Evolutionary conservation across 192 early-diverging fungal genomes (phyloP).

Genomic region (Lunasporangiospora selenospora): DNA sequence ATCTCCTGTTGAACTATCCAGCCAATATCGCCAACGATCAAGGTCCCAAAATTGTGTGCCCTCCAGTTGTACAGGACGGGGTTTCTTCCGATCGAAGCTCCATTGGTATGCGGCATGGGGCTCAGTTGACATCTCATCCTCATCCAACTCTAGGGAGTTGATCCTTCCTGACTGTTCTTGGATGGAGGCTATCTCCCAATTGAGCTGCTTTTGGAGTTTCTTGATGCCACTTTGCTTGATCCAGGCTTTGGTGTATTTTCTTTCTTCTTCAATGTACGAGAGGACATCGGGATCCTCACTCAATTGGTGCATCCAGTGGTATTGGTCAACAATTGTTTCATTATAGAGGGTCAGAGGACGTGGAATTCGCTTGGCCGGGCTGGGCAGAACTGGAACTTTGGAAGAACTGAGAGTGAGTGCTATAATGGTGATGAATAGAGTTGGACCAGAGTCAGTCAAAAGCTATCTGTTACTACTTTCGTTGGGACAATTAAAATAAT

Average conservation of each 20-base stretch:
- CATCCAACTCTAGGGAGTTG: not conserved
- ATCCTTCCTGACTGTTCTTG: not conserved
- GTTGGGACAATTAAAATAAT: no score
- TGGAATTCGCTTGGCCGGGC: conserved; percentile 26
- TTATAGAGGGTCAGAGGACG: conserved; percentile 36
- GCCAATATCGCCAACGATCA: conserved; percentile 44
- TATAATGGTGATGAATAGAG: no score
- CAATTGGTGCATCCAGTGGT: conserved; percentile 42
- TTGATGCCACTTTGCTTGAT: conserved; percentile 15
- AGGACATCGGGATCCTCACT: conserved; percentile 27
- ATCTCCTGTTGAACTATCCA: conserved; percentile 12
- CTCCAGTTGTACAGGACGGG: conserved; percentile 7
- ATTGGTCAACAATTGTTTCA: conserved; percentile 36
- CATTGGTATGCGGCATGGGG: no score
- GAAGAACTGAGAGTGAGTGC: no score
- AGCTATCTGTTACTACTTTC: no score
- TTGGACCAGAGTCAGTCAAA: no score
- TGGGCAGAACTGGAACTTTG: conserved; percentile 12
- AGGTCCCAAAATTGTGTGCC: conserved; percentile 34
- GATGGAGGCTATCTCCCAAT: conserved; percentile 21
- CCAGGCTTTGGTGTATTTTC: conserved; percentile 24
- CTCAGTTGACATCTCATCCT: not conserved
- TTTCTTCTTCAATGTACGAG: conserved; percentile 23
- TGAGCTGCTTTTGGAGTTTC: conserved; percentile 19
- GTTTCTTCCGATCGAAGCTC: not conserved